Evolutionary conservation across 257 asterid species (phyloP).

Genomic region (Solanum commersonii): DNA sequence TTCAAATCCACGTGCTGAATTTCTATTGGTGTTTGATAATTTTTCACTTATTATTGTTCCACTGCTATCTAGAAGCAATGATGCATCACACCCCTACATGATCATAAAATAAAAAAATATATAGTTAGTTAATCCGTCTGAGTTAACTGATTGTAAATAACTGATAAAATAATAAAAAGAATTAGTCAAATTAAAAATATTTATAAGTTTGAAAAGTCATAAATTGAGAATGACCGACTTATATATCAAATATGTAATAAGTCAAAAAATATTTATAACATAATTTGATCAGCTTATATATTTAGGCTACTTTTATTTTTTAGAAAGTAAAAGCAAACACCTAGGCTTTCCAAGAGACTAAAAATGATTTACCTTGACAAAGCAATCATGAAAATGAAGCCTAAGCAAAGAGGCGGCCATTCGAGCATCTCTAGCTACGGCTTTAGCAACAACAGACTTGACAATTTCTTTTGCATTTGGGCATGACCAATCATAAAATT

Average conservation of each 20-base stretch:
- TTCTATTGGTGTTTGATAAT: constrained; percentile 52
- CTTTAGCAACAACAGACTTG: constrained; percentile 56
- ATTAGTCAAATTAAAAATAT: background rate
- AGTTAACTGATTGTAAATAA: background rate
- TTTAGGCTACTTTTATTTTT: background rate
- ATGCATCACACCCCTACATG: constrained; percentile 85
- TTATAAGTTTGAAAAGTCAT: background rate
- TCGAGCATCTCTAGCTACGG: constrained; percentile 65
- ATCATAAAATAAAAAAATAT: background rate
- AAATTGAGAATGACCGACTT: background rate
- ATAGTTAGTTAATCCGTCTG: background rate
- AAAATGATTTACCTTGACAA: constrained; percentile 50
- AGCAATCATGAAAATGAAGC: constrained; percentile 92
- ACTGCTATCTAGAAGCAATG: constrained; percentile 58
- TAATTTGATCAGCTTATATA: background rate
- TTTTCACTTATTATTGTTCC: constrained; percentile 57
- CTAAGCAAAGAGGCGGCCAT: constrained; percentile 89
- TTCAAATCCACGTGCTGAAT: constrained; percentile 74
- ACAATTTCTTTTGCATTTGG: constrained; percentile 57
- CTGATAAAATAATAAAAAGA: background rate
- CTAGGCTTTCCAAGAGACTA: background rate
- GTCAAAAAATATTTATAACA: background rate
- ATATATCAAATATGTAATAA: background rate
- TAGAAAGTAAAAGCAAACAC: background rate
- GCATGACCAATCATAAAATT: constrained; percentile 70